Conservation (phyloP, 768 basidiomycete species). For the Lentinula sp. region DNA sequence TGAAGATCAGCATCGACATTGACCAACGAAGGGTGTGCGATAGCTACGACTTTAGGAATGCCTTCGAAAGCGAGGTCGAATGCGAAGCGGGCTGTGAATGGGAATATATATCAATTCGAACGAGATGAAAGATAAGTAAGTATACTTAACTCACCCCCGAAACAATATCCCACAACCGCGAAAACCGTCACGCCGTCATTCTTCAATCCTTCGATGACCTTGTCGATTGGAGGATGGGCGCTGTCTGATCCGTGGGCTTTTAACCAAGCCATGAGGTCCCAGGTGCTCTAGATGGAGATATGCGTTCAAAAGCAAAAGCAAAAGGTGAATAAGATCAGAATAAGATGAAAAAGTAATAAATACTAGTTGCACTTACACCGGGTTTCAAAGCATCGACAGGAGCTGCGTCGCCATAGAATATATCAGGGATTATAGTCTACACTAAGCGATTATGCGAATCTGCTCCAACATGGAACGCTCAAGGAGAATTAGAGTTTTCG, state of each 20-base stretch:
- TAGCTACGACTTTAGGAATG: constrained; percentile 38
- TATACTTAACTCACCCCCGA: constrained; percentile 49
- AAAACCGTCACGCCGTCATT: constrained; percentile 51
- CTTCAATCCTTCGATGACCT: constrained; percentile 51
- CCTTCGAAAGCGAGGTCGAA: constrained; percentile 60
- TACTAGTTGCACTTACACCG: constrained; percentile 16
- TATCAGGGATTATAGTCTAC: constrained; percentile 35
- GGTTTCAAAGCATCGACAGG: constrained; percentile 28
- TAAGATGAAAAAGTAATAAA: constrained; percentile 20
- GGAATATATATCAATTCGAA: no score
- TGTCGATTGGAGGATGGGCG: constrained; percentile 47
- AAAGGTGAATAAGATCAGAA: constrained; percentile 33
- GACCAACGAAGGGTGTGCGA: constrained; percentile 61
- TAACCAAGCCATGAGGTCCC: constrained; percentile 39
- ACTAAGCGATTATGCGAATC: constrained; percentile 47
- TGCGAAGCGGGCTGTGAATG: constrained; percentile 39
- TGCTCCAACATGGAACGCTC: constrained; percentile 56
- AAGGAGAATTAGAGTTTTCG: constrained; percentile 65
- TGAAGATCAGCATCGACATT: constrained; percentile 55
- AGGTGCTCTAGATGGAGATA: constrained; percentile 16
- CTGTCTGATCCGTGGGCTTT: constrained; percentile 27
- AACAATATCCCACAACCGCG: constrained; percentile 65
- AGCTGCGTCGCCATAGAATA: constrained; percentile 34
- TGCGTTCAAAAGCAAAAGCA: no score
- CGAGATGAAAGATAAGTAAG: background rate